Conservation (phyloP, 768 basidiomycete genomes). For the Naganishia vaughanmartiniae region DNA sequence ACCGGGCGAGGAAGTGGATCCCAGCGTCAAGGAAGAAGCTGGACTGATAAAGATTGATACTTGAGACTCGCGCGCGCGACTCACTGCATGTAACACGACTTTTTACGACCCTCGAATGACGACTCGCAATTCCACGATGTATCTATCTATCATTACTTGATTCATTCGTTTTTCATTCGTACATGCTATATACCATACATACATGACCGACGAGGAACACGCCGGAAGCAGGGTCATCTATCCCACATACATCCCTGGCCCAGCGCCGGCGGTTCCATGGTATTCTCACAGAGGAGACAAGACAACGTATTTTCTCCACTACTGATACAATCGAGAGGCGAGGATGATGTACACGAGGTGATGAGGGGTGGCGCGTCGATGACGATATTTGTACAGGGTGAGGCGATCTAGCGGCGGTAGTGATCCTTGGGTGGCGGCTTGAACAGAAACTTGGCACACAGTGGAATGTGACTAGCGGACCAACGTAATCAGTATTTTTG, state of each 20-base stretch:
- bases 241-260: neutral
- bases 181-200: conserved; percentile 11
- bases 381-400: neutral
- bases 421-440: conserved; percentile 54
- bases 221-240: neutral
- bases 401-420: conserved; percentile 1
- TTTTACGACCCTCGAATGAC: conserved; percentile 6
- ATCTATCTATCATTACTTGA: neutral
- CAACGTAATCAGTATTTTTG: conserved; percentile 19
- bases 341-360: neutral
- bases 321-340: conserved; percentile 15
- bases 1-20: conserved; percentile 39
- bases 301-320: conserved; percentile 11
- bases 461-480: conserved; percentile 64
- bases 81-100: conserved; percentile 1
- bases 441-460: conserved; percentile 73
- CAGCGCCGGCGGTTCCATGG: neutral
- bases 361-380: neutral
- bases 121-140: neutral
- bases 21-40: conserved; percentile 6
- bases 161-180: conserved; percentile 7
- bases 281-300: neutral
- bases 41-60: conserved; percentile 14
- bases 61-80: neutral
- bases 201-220: neutral